Evolutionary conservation across 305 asterid species (phyloP).

Genomic region (Fraxinus dipetala): DNA sequence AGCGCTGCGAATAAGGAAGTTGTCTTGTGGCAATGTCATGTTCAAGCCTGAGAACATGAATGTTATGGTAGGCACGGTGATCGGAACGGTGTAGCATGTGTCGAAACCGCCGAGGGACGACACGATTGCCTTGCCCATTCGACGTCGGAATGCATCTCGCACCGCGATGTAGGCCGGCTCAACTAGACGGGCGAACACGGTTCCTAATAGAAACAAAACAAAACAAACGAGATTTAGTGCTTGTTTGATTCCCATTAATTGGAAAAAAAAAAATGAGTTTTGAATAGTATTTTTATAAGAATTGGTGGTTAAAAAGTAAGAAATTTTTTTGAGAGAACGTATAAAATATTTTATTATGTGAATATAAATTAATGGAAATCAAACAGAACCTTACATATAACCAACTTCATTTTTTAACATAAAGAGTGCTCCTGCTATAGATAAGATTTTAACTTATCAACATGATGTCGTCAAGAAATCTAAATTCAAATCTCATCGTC

Average conservation of each 20-base stretch:
- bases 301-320: too few species aligned
- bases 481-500: neutral
- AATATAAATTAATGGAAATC: too few species aligned
- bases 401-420: neutral
- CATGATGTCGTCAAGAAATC: neutral
- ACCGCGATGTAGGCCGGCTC: constrained; percentile 55
- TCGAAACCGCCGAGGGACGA: constrained; percentile 63
- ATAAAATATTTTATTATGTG: too few species aligned
- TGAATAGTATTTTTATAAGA: too few species aligned
- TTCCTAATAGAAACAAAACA: constrained; percentile 26
- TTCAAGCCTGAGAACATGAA: constrained; percentile 56
- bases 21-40: constrained; percentile 51
- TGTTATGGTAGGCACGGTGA: constrained; percentile 46
- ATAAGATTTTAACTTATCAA: neutral
- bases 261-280: too few species aligned
- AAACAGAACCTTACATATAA: neutral
- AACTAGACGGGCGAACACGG: constrained; percentile 48
- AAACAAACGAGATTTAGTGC: neutral
- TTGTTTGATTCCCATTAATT: too few species aligned
- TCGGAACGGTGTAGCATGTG: constrained; percentile 60
- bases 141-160: constrained; percentile 55
- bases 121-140: constrained; percentile 45
- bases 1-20: constrained; percentile 57
- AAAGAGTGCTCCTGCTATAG: too few species aligned
- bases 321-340: too few species aligned